Conservation (phyloP, 108 stramenopile genomes). For the Fragilaria crotonensis region DNA sequence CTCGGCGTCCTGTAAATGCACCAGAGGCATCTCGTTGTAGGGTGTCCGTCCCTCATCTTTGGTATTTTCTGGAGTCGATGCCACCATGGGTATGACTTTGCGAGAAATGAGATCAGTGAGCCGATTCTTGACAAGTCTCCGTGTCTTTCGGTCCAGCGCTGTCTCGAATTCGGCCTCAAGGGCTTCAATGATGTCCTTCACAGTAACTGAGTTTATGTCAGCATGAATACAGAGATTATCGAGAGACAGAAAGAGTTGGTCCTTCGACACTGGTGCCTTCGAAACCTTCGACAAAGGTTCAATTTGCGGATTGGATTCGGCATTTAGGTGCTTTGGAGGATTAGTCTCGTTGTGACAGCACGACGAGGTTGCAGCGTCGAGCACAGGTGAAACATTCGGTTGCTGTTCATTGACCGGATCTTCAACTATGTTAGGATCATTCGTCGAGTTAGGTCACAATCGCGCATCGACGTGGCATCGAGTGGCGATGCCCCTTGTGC, state of each 20-base stretch:
- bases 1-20: background rate
- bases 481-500: background rate
- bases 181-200: conserved; percentile 20
- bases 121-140: conserved; percentile 25
- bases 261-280: background rate
- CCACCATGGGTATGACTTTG: conserved; percentile 4
- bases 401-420: background rate
- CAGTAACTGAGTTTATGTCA: conserved; percentile 27
- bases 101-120: conserved; percentile 29
- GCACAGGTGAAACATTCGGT: background rate
- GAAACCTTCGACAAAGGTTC: background rate
- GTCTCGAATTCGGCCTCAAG: conserved; percentile 21
- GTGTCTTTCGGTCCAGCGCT: conserved; percentile 17
- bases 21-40: background rate
- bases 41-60: background rate
- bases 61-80: background rate
- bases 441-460: background rate
- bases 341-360: background rate
- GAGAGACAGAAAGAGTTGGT: conserved; percentile 10
- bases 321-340: background rate
- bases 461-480: background rate
- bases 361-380: background rate
- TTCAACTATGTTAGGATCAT: background rate
- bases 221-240: conserved; percentile 28
- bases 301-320: background rate